phyloP scores from a whole-genome alignment of 2,329 filamentous ascomycete genomes.

The Venturiaceae sp. region DNA sequence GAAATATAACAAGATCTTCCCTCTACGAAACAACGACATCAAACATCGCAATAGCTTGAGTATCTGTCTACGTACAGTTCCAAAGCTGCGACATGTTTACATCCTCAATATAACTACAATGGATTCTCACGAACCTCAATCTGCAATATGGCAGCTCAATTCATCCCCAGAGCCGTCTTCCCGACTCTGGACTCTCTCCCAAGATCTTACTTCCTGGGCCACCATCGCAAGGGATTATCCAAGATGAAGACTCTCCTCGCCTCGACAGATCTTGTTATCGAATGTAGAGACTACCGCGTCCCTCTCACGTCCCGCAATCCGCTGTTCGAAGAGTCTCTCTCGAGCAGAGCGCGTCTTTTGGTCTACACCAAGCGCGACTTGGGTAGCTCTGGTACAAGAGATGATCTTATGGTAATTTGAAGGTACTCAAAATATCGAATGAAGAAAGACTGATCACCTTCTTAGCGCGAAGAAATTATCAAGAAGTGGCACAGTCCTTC shows the following conservation, averaged over 20 bases:
- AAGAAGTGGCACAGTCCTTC: slow-evolving; percentile 42
- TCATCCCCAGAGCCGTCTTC: slow-evolving; percentile 67
- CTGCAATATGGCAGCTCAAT: slow-evolving; percentile 32
- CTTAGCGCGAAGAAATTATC: slow-evolving; percentile 41
- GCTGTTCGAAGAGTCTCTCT: slow-evolving; percentile 69
- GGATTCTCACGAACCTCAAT: not conserved
- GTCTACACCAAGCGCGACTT: slow-evolving; percentile 90
- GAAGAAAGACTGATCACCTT: not conserved
- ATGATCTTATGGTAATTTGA: slow-evolving; percentile 34
- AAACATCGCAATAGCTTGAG: not conserved
- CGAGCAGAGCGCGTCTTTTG: slow-evolving; percentile 63
- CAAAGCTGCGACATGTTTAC: not conserved
- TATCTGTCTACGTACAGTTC: not conserved
- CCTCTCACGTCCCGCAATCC: slow-evolving; percentile 87
- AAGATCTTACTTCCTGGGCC: slow-evolving; percentile 88
- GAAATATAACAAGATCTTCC: not conserved
- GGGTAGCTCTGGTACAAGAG: slow-evolving; percentile 36
- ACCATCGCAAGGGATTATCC: slow-evolving; percentile 72
- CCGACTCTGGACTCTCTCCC: slow-evolving; percentile 65
- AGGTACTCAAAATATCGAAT: slow-evolving; percentile 20
- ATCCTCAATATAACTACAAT: not conserved
- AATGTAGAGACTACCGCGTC: slow-evolving; percentile 89
- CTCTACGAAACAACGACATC: not conserved
- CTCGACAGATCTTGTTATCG: slow-evolving; percentile 78
- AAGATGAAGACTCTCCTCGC: slow-evolving; percentile 76